phyloP scores from a whole-genome alignment of 306 rosid species.

The Castanea sativa region DNA sequence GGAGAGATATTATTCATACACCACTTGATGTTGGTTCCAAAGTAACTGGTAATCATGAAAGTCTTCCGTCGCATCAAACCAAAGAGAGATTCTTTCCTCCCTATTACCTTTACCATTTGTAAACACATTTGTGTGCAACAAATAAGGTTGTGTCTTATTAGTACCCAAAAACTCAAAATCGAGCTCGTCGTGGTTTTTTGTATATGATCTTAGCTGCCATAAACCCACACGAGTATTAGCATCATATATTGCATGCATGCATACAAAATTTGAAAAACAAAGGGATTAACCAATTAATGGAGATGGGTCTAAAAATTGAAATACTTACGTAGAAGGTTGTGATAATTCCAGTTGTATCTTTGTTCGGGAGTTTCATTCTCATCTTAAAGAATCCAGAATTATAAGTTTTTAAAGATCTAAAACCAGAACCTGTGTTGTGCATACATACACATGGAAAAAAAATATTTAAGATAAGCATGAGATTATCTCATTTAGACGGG shows the following conservation, averaged over 20 bases:
- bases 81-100: conserved; percentile 18
- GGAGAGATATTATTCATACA: conserved; percentile 1
- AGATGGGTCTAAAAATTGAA: too few species aligned
- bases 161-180: conserved; percentile 38
- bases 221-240: too few species aligned
- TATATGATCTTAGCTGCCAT: conserved; percentile 22
- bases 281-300: too few species aligned
- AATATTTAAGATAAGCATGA: too few species aligned
- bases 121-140: conserved; percentile 25
- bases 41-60: conserved; percentile 24
- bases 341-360: background rate
- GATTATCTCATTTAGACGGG: too few species aligned
- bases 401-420: background rate
- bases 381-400: background rate
- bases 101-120: conserved; percentile 6
- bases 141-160: background rate
- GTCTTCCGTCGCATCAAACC: conserved; percentile 26
- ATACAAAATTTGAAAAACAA: too few species aligned
- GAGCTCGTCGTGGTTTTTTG: conserved; percentile 13
- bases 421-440: background rate
- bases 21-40: conserved; percentile 27
- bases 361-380: background rate
- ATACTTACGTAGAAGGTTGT: background rate
- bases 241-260: too few species aligned
- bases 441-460: too few species aligned